These are phyloP conservation scores for Aureobasidium sp. DNA, from an alignment of 2,329 filamentous ascomycete species.

Conservation along the genomic window DNA sequence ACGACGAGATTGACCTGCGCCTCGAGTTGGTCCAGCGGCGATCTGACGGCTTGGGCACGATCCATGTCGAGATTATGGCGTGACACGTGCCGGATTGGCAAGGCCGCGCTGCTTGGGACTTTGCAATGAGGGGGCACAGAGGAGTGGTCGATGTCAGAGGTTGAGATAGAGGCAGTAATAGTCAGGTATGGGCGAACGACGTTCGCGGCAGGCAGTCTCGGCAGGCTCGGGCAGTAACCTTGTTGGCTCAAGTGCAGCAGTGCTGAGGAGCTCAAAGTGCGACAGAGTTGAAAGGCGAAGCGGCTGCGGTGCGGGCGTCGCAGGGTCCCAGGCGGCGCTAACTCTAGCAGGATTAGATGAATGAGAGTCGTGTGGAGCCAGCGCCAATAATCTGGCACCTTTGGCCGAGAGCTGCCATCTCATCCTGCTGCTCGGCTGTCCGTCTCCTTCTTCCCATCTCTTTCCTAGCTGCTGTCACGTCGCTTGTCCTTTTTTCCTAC, in stretches of 20 bases:
- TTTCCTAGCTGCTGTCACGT: conserved; percentile 6
- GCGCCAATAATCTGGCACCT: conserved; percentile 4
- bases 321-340: too few relatives aligned
- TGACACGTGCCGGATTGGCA: conserved; percentile 4
- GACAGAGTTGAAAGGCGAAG: neutral
- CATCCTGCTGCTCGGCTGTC: conserved; percentile 22
- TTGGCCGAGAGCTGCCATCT: neutral
- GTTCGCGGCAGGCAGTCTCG: neutral
- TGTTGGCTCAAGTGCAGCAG: neutral
- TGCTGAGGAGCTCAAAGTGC: neutral
- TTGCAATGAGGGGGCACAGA: neutral
- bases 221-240: neutral
- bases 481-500: neutral
- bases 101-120: neutral
- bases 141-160: neutral
- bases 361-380: neutral
- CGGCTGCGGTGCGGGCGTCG: neutral
- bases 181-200: neutral
- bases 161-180: neutral
- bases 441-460: conserved; percentile 17
- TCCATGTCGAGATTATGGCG: conserved; percentile 16
- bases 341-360: neutral
- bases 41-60: conserved; percentile 17
- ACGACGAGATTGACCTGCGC: conserved; percentile 43
- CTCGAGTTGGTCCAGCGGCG: conserved; percentile 39